Evolutionary conservation across 1,284 basidiomycete species (phyloP), one percentile per base, ranked within the genome.

Genomic region (Ustilago sp.): DNA sequence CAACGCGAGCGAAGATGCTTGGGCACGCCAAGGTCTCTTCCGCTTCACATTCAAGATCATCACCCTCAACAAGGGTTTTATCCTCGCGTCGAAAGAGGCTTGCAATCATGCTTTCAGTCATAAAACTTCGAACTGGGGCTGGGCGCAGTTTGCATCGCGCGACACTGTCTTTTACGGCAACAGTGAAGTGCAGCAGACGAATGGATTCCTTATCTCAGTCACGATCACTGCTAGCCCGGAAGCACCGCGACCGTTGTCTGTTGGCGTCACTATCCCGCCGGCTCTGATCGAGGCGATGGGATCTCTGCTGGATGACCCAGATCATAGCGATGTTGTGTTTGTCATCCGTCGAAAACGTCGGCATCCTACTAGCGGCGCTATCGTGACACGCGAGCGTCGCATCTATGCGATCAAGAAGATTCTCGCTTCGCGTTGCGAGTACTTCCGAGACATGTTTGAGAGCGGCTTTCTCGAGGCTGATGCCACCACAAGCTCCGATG

Each of bases 81-180:
- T 64, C 3, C 62, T 77, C 17, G 74, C 63, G n/a, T 75, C 65
- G 48, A 63, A 73, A 47, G 93, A 94, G 82, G 93, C 93, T 0
- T 89, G 91, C 58, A 92, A 94, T 75, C 93, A 94, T 83, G 90
- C 91, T 1, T 94, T 94, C 77, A 93, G 92, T 12, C 91, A 90
- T 85, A 92, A 92, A 87, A 93, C 86, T 28, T 77, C 85, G 36
- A 87, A 87, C 59, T 87, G 86, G 87, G 86, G 87, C 31, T 80
- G 71, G 84, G 79, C 39, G 52, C 92, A 92, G 82, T 95, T 94
- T 85, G 91, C 92, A 32, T 90, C 90, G 58, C 89, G 93, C 73
- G 92, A 94, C 68, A 85, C 87, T 17, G 90, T 94, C 9, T 94
- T 91, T 85, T 91, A 91, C 80, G 87, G 88, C 53, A 89, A 91